phyloP scores from a whole-genome alignment of 1,139 yeast genomes.

The Saccharomyces hybrid region DNA sequence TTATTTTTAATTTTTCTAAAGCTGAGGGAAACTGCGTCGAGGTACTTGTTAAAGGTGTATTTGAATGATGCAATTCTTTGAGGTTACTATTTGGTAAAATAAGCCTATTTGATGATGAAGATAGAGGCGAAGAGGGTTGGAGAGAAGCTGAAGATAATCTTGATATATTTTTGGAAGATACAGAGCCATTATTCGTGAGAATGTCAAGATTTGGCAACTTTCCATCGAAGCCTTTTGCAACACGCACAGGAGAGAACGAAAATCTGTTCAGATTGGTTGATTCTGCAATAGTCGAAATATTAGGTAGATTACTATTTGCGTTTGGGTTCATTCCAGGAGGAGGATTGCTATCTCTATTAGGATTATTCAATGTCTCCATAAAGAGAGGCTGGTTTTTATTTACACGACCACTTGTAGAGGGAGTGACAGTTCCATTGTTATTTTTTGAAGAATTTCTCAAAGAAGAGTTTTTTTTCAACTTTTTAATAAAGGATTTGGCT shows the following conservation, averaged over 20 bases:
- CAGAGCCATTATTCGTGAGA: not conserved
- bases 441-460: conserved; percentile 8
- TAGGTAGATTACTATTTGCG: not conserved
- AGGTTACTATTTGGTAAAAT: not conserved
- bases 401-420: not conserved
- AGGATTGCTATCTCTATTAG: not conserved
- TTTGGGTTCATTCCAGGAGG: not conserved
- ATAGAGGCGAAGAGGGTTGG: not conserved
- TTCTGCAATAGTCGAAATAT: conserved; percentile 10
- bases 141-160: not conserved
- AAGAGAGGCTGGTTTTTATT: not conserved
- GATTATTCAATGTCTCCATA: not conserved
- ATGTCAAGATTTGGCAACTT: not conserved
- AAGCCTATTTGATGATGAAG: not conserved
- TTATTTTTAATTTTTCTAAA: conserved; percentile 16
- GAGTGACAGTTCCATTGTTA: not conserved
- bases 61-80: not conserved
- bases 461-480: conserved; percentile 15
- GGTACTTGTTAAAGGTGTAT: not conserved
- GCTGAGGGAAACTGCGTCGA: conserved; percentile 16
- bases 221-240: not conserved
- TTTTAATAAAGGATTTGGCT: conserved; percentile 12
- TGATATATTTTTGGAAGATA: not conserved
- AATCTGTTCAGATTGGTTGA: conserved; percentile 7
- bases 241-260: conserved; percentile 1